Evolutionary conservation across 805 yeast genomes (phyloP).

Genomic region (Starmerella geochares): DNA sequence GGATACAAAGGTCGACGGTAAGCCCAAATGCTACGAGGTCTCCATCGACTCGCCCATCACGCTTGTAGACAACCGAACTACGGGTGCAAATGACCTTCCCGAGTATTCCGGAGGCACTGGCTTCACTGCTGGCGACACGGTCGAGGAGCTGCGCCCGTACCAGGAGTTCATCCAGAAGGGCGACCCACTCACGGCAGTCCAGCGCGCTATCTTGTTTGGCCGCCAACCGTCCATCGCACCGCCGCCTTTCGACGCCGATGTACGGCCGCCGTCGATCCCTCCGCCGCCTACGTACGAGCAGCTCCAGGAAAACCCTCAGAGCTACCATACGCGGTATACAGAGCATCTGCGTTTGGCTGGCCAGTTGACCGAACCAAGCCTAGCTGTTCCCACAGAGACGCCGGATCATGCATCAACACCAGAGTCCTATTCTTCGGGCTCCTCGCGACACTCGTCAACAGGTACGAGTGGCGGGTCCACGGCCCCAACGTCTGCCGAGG

Average conservation of each 20-base stretch:
- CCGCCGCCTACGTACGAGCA: constrained; percentile 28
- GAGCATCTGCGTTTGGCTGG: constrained; percentile 13
- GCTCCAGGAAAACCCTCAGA: constrained; percentile 12
- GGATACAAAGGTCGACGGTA: constrained; percentile 40
- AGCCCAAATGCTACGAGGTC: constrained; percentile 86
- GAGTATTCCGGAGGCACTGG: constrained; percentile 25
- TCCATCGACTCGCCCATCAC: constrained; percentile 92
- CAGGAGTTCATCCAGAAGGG: constrained; percentile 22
- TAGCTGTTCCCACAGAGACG: too few relatives aligned
- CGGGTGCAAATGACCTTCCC: constrained; percentile 33
- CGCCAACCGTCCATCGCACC: constrained; percentile 51
- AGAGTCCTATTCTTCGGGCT: background rate
- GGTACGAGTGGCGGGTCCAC: constrained; percentile 11
- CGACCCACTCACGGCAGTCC: background rate
- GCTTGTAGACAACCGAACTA: constrained; percentile 54
- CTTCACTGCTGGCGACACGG: constrained; percentile 2
- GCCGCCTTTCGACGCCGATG: constrained; percentile 49
- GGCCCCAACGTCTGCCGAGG: constrained; percentile 13
- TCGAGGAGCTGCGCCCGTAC: constrained; percentile 21
- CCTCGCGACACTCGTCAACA: constrained; percentile 4
- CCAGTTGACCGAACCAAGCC: background rate
- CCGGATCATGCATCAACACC: background rate
- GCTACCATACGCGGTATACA: constrained; percentile 23
- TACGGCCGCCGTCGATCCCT: constrained; percentile 32
- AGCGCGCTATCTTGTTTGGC: constrained; percentile 42